phyloP scores from a whole-genome alignment of 2,329 filamentous ascomycete genomes.

The Ophiostoma sp. region DNA sequence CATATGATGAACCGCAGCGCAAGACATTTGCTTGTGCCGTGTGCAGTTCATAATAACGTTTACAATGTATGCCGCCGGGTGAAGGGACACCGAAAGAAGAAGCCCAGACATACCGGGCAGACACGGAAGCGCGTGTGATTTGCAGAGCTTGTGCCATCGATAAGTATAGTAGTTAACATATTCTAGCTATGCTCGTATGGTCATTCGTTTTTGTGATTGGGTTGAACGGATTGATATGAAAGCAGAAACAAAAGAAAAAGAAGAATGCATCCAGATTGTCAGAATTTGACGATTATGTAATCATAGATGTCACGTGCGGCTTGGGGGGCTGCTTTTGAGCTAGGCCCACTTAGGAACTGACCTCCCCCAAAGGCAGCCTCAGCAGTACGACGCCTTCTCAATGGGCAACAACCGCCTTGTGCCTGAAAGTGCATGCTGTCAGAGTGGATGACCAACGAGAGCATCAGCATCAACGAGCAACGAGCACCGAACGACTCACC shows the following conservation, averaged over 20 bases:
- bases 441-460: conserved; percentile 8
- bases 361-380: conserved; percentile 28
- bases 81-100: conserved; percentile 18
- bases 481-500: background rate
- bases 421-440: conserved; percentile 12
- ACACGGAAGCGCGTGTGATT: conserved; percentile 19
- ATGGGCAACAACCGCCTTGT: conserved; percentile 19
- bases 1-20: too few relatives aligned
- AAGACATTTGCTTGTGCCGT: too few relatives aligned
- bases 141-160: background rate
- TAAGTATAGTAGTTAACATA: background rate
- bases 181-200: background rate
- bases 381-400: conserved; percentile 27
- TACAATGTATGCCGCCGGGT: conserved; percentile 17
- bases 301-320: background rate
- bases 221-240: background rate
- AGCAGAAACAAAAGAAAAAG: background rate
- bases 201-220: background rate
- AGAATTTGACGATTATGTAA: background rate
- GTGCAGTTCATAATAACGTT: background rate
- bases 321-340: background rate
- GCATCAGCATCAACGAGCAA: background rate
- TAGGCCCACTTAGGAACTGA: conserved; percentile 26
- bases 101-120: conserved; percentile 17
- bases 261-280: background rate